phyloP scores from a whole-genome alignment of 352 stramenopile species.

The Phytophthora ramorum region DNA sequence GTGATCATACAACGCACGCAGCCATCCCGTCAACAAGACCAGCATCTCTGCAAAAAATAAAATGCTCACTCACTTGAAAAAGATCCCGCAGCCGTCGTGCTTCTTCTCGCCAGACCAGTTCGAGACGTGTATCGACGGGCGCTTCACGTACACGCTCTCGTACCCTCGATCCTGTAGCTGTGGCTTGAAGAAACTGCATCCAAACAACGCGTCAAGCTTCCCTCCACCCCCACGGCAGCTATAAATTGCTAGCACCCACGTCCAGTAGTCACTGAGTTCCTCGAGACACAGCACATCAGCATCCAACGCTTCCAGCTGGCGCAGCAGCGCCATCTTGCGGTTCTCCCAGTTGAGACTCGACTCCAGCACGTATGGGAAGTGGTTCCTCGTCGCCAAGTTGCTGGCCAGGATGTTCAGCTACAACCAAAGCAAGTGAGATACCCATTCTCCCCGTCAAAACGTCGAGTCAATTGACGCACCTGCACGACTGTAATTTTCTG shows the following conservation, averaged over 20 bases:
- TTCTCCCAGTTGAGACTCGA: conserved; percentile 85
- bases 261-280: conserved; percentile 91
- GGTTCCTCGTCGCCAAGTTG: conserved; percentile 84
- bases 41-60: not conserved
- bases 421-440: conserved; percentile 4
- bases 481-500: conserved; percentile 84
- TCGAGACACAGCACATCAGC: conserved; percentile 87
- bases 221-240: not conserved
- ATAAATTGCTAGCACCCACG: conserved; percentile 48
- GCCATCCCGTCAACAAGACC: not conserved
- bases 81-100: conserved; percentile 88
- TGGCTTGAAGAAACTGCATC: conserved; percentile 79
- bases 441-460: not conserved
- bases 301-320: conserved; percentile 77
- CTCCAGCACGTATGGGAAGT: conserved; percentile 89
- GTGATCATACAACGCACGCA: not conserved
- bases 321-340: conserved; percentile 78
- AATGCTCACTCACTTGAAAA: conserved; percentile 70
- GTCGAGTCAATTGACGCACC: conserved; percentile 26
- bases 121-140: conserved; percentile 83
- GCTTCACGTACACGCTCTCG: conserved; percentile 88
- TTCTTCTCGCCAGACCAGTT: conserved; percentile 91
- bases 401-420: conserved; percentile 88
- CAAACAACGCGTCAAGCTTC: conserved; percentile 3
- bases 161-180: conserved; percentile 78